Evolutionary conservation across 2,329 filamentous ascomycete species (phyloP), one percentile per base, ranked within the genome.

Genomic region (Cercospora zeae-maydis): DNA sequence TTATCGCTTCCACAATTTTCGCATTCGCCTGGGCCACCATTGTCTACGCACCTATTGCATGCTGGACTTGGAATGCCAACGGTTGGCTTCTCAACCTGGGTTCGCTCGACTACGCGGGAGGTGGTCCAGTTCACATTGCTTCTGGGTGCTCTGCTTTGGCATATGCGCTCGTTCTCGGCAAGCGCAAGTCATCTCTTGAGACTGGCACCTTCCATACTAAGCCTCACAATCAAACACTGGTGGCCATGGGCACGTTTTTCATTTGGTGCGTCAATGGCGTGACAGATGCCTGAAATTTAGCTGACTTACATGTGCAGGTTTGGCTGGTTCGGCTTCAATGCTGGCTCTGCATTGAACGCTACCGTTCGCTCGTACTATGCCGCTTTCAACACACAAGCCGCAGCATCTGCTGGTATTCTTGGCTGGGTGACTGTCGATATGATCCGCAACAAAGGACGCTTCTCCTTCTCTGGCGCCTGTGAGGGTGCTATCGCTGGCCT

Each of bases 201-300:
- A 78, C 80, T 63, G 75, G 58, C 19, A 57, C 54, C 10, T 57
- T 77, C 34, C 81, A 82, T 66, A 76, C 78, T 61, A 86, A 84
- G 71, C 82, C 85, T 2, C 86, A 88, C 72, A 88, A 87, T 73
- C 83, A 85, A 1, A 82, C 84, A 0, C 79, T 88, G 1, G 84
- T 88, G 68, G 86, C 85, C 67, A 78, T 88, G 3, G 86, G 86
- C 2, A 88, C 86, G 0, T 78, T 86, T 1, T 77, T 88, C 42
- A 87, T 88, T 64, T 88, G 86, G 85, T 87, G 88, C 63, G 85
- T 82, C 11, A 84, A 82, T 82, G 86, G 88, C 64, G 84, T 82
- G 9, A 85, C 82, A 83, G 80, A 83, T 63, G 58, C 33, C 13
- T 9, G 31, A 14, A 14, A 4, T 14, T 63, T 16, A 60, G 52